Base-by-base conservation (phyloP, 2,329 filamentous ascomycete species). In the Epichloe coenophiala region DNA sequence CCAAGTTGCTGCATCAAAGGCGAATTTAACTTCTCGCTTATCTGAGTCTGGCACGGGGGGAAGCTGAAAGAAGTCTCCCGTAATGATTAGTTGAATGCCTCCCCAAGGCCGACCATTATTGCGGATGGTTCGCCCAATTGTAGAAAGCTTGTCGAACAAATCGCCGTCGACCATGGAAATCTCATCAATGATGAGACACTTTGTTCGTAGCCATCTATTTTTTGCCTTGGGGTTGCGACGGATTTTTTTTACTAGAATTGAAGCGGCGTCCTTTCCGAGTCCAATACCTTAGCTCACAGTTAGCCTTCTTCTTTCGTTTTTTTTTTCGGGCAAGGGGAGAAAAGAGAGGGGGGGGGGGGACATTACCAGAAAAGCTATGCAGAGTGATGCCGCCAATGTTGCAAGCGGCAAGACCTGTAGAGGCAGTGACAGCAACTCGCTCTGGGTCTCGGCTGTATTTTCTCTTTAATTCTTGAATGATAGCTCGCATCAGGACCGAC, bases 101-200 rank as follows among this genome's bases (percentile, higher is more conserved):
- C 93, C 94, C 73, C 95, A 98, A 0, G 93, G 86, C 9, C 88
- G 79, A 9, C 88, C 90, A 59, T 95, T 96, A 63, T 94, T 95
- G 49, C 90, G 81, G 54, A 98, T 81, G 3, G 75, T 80, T 51
- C 91, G 80, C 13, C 90, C 91, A 57, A 98, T 86, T 54, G 86
- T 80, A 54, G 94, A 89, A 17, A 98, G 76, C 66, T 98, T 98
- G 71, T 98, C 93, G 58, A 97, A 98, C 0, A 98, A 74, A 36
- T 96, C 90, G 1, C 88, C 93, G 60, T 98, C 93, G 4, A 98
- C 90, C 94, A 98, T 98, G 12, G 93, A 97, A 3, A 98, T 83
- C 64, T 98, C 93, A 66, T 98, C 93, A 59, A 98, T 80, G 57
- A 98, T 77, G 23, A 98, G 76, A 12, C 88, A 81, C 61, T 90